phyloP scores from a whole-genome alignment of 768 basidiomycete species.

The Termitomyces sp. region DNA sequence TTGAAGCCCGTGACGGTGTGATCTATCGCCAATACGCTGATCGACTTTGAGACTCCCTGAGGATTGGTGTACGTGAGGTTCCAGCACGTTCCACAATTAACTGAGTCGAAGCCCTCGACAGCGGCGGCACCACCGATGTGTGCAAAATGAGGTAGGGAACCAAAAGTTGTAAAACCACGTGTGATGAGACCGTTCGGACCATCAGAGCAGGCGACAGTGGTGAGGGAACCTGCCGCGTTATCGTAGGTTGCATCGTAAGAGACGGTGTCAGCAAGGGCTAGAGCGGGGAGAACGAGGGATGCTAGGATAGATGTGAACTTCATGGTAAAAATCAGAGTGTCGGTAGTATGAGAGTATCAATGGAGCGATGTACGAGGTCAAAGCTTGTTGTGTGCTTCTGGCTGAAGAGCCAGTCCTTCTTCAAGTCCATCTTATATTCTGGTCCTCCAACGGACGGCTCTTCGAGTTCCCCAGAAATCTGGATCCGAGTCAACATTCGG shows the following conservation, averaged over 20 bases:
- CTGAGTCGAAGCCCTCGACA: slow-evolving; percentile 39
- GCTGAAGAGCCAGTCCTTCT: not conserved
- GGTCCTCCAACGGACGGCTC: not conserved
- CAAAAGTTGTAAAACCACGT: slow-evolving; percentile 34
- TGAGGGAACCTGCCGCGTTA: slow-evolving; percentile 22
- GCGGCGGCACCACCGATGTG: slow-evolving; percentile 44
- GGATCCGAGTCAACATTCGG: not conserved
- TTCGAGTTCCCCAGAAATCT: not conserved
- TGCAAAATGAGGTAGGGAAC: slow-evolving; percentile 44
- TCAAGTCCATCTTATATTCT: not conserved
- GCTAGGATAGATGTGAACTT: slow-evolving; percentile 24
- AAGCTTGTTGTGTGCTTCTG: not conserved
- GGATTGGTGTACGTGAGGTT: slow-evolving; percentile 33
- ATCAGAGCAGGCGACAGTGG: slow-evolving; percentile 41
- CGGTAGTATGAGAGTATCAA: not conserved
- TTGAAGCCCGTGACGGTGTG: slow-evolving; percentile 18
- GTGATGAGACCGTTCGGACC: slow-evolving; percentile 39
- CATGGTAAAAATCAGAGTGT: slow-evolving; percentile 19
- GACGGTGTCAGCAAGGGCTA: not conserved
- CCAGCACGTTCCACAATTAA: slow-evolving; percentile 52
- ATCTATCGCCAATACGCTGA: slow-evolving; percentile 47
- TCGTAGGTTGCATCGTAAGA: slow-evolving; percentile 42
- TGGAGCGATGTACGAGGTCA: not conserved
- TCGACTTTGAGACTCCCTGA: slow-evolving; percentile 19
- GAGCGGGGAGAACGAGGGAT: slow-evolving; percentile 3